A percentile compares a stretch with the other conserved stretches of the same genome.
Conservation (phyloP, 441 rosid genomes). For the Bocquillonia castaneifolia region DNA sequence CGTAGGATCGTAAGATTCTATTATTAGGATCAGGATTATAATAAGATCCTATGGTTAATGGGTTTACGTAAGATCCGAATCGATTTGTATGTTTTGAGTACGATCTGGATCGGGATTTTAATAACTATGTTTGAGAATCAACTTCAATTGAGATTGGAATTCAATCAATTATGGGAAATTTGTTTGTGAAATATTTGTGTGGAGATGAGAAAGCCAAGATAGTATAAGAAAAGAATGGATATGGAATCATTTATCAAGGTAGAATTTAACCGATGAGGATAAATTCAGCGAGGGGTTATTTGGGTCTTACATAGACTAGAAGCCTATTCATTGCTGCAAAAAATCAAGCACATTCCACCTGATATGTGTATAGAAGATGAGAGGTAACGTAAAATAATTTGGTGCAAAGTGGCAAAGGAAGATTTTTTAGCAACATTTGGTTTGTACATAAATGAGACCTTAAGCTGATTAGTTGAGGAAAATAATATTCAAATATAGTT, state of each 20-base stretch:
- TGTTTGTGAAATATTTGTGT: background rate
- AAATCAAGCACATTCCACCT: background rate
- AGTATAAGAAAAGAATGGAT: background rate
- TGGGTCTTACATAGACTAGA: background rate
- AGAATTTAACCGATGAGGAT: background rate
- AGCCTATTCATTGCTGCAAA: background rate
- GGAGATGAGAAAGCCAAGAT: background rate
- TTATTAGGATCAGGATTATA: too few relatives aligned
- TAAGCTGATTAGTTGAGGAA: background rate
- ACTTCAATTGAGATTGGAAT: too few relatives aligned
- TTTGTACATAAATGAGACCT: background rate
- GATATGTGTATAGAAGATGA: background rate
- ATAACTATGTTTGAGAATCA: too few relatives aligned
- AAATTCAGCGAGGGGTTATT: background rate
- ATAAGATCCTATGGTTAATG: too few relatives aligned
- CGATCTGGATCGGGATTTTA: too few relatives aligned
- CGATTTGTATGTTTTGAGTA: too few relatives aligned
- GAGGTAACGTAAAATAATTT: background rate
- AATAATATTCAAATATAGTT: background rate
- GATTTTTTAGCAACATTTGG: background rate
- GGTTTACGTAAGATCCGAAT: too few relatives aligned
- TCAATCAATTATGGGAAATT: background rate
- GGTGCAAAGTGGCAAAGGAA: background rate
- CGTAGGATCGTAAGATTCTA: too few relatives aligned
- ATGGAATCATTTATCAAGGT: background rate